A percentile compares a stretch with the other conserved stretches of the same genome.
These are phyloP conservation scores for Cryoendolithus antarcticus DNA, from an alignment of 2,329 filamentous ascomycete genomes.

Conservation along the genomic window DNA sequence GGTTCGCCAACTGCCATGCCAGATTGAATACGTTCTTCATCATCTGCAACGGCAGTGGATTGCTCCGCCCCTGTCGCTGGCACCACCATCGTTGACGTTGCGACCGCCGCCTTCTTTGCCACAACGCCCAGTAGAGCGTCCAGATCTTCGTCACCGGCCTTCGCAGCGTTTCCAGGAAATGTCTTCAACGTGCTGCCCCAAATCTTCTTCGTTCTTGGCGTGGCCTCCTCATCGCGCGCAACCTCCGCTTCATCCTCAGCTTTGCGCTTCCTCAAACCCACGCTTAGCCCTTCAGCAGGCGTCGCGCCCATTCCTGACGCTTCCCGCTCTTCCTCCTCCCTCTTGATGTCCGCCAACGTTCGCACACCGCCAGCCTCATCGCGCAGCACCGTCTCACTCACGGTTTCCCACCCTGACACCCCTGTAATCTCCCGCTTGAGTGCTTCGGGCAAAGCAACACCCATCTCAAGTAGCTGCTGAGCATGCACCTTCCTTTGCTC, in stretches of 20 bases:
- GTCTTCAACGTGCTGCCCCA: constrained; percentile 36
- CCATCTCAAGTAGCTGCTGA: constrained; percentile 76
- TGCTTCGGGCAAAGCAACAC: constrained; percentile 69
- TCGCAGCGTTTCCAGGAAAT: constrained; percentile 33
- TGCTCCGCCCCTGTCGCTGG: no score
- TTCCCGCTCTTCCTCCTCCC: constrained; percentile 29
- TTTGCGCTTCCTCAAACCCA: constrained; percentile 52
- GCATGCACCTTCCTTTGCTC: constrained; percentile 71
- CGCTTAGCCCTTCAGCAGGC: constrained; percentile 9
- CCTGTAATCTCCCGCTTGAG: constrained; percentile 72
- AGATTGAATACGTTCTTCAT: background rate
- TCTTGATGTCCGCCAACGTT: constrained; percentile 34
- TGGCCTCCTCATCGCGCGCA: constrained; percentile 38
- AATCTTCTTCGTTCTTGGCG: constrained; percentile 18
- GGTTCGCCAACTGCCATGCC: background rate
- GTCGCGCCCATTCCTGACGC: constrained; percentile 9
- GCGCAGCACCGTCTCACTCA: constrained; percentile 36
- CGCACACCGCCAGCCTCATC: constrained; percentile 8
- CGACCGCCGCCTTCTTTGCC: constrained; percentile 15
- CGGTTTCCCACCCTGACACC: constrained; percentile 74
- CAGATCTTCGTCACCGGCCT: constrained; percentile 44
- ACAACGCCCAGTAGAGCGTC: constrained; percentile 42
- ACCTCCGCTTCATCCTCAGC: constrained; percentile 49
- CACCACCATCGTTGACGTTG: no score
- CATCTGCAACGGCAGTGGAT: background rate